Evolutionary conservation across 371 early-diverging fungal species (phyloP).

Genomic region (Mortierella sp.): DNA sequence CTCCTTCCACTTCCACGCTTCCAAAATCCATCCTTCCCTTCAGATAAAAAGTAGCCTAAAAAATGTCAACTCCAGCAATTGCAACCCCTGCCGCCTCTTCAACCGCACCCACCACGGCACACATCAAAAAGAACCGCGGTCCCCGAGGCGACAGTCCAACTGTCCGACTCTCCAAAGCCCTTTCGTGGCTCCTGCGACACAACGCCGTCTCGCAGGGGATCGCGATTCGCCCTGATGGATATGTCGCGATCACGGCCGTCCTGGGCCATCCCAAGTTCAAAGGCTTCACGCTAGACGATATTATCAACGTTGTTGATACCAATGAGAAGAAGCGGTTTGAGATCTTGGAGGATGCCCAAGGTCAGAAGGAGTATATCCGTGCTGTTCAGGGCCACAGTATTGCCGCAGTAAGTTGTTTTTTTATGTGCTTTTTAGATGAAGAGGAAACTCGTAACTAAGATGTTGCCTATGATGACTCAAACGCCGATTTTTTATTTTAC

Average conservation of each 20-base stretch:
- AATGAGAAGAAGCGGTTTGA: constrained; percentile 89
- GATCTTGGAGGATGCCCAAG: constrained; percentile 58
- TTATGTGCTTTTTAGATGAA: too few species aligned
- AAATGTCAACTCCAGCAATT: constrained; percentile 4
- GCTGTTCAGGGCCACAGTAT: constrained; percentile 93
- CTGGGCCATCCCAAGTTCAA: constrained; percentile 69
- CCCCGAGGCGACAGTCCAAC: constrained; percentile 33
- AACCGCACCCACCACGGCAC: not conserved
- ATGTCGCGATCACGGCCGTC: constrained; percentile 74
- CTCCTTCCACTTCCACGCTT: not conserved
- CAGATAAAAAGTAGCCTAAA: not conserved
- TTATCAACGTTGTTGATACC: constrained; percentile 72
- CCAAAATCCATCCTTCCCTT: not conserved
- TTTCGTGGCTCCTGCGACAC: constrained; percentile 88
- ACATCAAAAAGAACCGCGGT: constrained; percentile 1
- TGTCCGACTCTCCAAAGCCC: constrained; percentile 77
- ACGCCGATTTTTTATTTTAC: not conserved
- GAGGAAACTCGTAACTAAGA: not conserved
- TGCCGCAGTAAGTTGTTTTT: constrained; percentile 25
- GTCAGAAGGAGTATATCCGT: constrained; percentile 65
- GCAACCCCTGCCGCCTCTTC: not conserved
- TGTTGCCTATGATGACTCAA: not conserved
- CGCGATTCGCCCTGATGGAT: constrained; percentile 81
- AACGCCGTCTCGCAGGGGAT: constrained; percentile 85
- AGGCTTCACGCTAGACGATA: constrained; percentile 63